Percentiles rank a stretch among this genome's conserved stretches.
phyloP scores from a whole-genome alignment of 768 basidiomycete species.

The Agaricus sinodeliciosus region DNA sequence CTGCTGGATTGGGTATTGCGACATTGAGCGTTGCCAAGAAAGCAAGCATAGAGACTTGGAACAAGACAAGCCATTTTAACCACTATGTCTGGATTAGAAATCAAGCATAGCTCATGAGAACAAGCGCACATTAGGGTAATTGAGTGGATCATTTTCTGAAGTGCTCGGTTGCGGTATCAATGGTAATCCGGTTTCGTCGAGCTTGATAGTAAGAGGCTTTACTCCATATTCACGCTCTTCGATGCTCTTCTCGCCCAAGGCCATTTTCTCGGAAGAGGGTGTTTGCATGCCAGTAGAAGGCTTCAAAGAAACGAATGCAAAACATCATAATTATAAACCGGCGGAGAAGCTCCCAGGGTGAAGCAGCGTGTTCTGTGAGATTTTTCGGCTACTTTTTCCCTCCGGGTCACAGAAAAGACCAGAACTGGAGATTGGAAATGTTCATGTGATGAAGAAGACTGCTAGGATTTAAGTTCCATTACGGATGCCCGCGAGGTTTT shows the following conservation, averaged over 20 bases:
- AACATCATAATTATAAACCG: conserved; percentile 2
- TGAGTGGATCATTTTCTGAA: conserved; percentile 29
- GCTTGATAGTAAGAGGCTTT: neutral
- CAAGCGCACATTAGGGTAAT: conserved; percentile 30
- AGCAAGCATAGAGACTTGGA: conserved; percentile 27
- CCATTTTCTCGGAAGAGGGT: neutral
- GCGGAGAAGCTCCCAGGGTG: neutral
- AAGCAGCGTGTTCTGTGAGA: neutral
- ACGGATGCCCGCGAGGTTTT: too few species aligned
- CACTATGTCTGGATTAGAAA: conserved; percentile 19
- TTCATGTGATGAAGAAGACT: too few species aligned
- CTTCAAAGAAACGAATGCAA: neutral
- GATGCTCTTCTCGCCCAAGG: conserved; percentile 1
- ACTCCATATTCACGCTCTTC: neutral
- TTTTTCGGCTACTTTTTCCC: neutral
- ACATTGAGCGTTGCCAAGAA: conserved; percentile 31
- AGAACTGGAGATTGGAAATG: too few species aligned
- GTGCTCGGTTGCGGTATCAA: conserved; percentile 3
- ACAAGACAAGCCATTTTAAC: conserved; percentile 27
- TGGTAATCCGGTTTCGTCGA: conserved; percentile 4
- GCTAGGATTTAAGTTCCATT: too few species aligned
- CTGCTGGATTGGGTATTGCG: conserved; percentile 31
- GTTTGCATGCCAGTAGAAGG: neutral
- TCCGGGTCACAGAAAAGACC: too few species aligned
- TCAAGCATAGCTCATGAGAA: neutral